Percentiles rank a stretch among this genome's conserved stretches.
Evolutionary conservation across 2,329 filamentous ascomycete species (phyloP).

Genomic region (Fonsecaea pugnacius): DNA sequence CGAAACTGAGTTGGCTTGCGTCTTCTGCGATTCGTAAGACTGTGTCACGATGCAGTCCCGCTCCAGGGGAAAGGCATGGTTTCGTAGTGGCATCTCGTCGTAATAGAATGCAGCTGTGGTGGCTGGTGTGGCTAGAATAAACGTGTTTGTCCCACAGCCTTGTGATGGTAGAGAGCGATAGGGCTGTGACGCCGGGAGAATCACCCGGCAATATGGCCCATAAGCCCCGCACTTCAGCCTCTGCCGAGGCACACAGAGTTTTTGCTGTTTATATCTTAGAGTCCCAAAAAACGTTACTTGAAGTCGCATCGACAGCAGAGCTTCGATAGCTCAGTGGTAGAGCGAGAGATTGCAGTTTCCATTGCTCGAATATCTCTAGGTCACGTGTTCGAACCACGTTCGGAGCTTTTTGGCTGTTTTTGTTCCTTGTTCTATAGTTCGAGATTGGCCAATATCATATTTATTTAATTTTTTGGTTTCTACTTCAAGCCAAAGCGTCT

Average conservation of each 20-base stretch:
- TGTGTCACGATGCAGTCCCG: too few species aligned
- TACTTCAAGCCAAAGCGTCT: neutral
- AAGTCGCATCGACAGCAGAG: neutral
- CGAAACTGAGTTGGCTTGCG: neutral
- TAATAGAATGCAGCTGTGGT: too few species aligned
- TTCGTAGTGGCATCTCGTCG: too few species aligned
- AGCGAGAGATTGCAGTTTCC: conserved; percentile 29
- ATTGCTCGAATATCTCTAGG: conserved; percentile 25
- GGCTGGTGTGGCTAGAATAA: too few species aligned
- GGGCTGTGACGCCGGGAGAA: neutral
- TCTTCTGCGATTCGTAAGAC: neutral
- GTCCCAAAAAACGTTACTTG: neutral
- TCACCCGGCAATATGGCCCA: neutral
- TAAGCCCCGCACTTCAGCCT: too few species aligned
- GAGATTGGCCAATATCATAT: neutral
- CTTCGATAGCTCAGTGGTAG: conserved; percentile 19
- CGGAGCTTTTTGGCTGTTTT: conserved; percentile 2
- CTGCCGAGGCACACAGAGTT: too few species aligned
- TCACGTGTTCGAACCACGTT: conserved; percentile 33
- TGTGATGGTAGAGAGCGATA: too few species aligned
- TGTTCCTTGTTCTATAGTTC: neutral
- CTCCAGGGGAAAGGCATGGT: too few species aligned
- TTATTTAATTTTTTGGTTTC: neutral
- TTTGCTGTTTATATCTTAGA: neutral
- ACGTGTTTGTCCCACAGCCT: too few species aligned